A percentile compares a stretch with the other conserved stretches of the same genome.
Evolutionary conservation across 176 grass and related monocot genomes (phyloP).

Genomic region (Tillandsia leiboldiana): DNA sequence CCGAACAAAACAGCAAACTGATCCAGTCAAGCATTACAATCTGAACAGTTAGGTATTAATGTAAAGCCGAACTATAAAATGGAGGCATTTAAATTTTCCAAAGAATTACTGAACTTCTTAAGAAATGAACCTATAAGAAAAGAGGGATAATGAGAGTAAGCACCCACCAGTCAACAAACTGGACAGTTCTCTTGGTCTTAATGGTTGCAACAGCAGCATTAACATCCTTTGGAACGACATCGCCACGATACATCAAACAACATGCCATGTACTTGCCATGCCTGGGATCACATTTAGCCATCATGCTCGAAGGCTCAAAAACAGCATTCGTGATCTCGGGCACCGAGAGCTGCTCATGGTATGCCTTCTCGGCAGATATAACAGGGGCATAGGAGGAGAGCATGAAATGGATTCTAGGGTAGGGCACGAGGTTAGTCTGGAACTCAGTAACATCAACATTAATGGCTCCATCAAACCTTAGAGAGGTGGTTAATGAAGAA

Average conservation of each 20-base stretch:
- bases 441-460: conserved; percentile 14
- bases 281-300: conserved; percentile 14
- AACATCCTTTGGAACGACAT: conserved; percentile 10
- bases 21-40: no score
- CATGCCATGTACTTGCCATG: conserved; percentile 11
- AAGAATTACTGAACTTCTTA: not conserved
- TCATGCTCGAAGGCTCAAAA: conserved; percentile 8
- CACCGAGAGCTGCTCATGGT: conserved; percentile 11
- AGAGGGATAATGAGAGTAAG: not conserved
- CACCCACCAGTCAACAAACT: conserved; percentile 8
- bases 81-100: no score
- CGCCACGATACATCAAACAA: conserved; percentile 12
- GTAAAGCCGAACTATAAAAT: no score
- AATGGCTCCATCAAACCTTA: conserved; percentile 15
- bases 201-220: conserved; percentile 10
- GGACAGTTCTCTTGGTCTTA: conserved; percentile 9
- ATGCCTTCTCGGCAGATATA: conserved; percentile 12
- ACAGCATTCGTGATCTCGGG: conserved; percentile 13
- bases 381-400: conserved; percentile 11
- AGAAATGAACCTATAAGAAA: not conserved
- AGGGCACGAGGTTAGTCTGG: conserved; percentile 5
- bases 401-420: conserved; percentile 11
- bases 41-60: no score
- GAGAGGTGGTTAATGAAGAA: conserved; percentile 9
- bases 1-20: no score